Evolutionary conservation across 345 rosid genomes (phyloP).

Genomic region (Dovyalis caffra): DNA sequence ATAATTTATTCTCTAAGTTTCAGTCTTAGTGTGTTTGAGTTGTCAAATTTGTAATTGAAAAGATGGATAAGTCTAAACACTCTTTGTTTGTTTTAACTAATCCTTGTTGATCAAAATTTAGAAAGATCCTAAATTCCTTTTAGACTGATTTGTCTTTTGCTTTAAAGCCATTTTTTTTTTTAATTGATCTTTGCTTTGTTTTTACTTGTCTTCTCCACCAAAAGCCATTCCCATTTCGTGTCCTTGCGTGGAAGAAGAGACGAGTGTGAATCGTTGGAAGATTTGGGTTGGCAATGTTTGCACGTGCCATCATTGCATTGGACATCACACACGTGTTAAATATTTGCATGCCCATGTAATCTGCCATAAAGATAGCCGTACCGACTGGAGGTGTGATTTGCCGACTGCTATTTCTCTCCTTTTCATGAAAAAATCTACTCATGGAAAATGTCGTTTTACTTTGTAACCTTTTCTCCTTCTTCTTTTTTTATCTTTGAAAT

Average conservation of each 20-base stretch:
- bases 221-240: slow-evolving; percentile 11
- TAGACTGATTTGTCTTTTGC: not conserved
- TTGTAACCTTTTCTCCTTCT: not conserved
- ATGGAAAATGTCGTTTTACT: not conserved
- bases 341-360: not conserved
- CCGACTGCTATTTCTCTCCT: not conserved
- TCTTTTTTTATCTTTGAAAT: not conserved
- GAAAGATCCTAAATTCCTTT: not conserved
- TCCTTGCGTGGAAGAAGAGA: not conserved
- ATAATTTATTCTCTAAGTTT: not conserved
- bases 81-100: not conserved
- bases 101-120: not conserved
- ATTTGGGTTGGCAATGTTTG: slow-evolving; percentile 1
- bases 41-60: not conserved
- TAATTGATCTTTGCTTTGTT: not conserved
- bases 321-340: not conserved
- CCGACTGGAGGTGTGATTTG: not conserved
- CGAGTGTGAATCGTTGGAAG: not conserved
- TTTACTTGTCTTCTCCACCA: not conserved
- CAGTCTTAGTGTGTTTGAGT: not conserved
- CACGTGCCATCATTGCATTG: slow-evolving; percentile 6
- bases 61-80: not conserved
- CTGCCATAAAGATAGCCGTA: not conserved
- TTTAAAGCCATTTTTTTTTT: not conserved
- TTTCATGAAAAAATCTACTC: not conserved